Evolutionary conservation across 352 stramenopile genomes (phyloP).

Genomic region (Thalassiosira livingstoniorum): DNA sequence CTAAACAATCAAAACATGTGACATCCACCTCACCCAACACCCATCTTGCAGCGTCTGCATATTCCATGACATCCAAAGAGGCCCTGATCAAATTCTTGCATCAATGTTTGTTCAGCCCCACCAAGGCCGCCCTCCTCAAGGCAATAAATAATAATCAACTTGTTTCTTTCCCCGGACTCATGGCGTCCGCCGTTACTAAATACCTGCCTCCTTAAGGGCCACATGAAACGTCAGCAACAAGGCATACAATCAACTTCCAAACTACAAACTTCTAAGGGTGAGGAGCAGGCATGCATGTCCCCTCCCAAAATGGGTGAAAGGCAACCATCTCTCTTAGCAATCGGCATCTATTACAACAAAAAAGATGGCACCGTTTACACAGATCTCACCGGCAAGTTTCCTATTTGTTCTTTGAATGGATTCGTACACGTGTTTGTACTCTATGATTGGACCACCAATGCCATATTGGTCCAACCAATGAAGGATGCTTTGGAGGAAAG

Average conservation of each 20-base stretch:
- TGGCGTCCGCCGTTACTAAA: neutral
- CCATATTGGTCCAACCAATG: conserved; percentile 39
- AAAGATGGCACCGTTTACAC: conserved; percentile 40
- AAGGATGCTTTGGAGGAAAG: neutral
- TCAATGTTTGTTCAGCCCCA: conserved; percentile 5
- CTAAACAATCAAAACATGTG: neutral
- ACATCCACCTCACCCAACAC: neutral
- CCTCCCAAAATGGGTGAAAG: too few relatives aligned
- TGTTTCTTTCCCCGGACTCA: neutral
- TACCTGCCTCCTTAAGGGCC: too few relatives aligned
- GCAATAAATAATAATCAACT: conserved; percentile 16
- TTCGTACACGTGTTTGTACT: conserved; percentile 52
- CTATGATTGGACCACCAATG: conserved; percentile 61
- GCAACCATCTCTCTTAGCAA: too few relatives aligned
- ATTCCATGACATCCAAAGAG: neutral
- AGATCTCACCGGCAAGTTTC: conserved; percentile 42
- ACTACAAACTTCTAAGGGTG: too few relatives aligned
- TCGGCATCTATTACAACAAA: too few relatives aligned
- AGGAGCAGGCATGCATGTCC: too few relatives aligned
- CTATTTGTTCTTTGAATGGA: conserved; percentile 33
- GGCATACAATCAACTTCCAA: too few relatives aligned
- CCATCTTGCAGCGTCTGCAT: neutral
- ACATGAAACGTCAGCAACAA: too few relatives aligned
- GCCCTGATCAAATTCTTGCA: conserved; percentile 13
- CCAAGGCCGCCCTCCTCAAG: neutral